Base-by-base conservation (phyloP, 345 rosid species). In the Odontarrhena argentea region DNA sequence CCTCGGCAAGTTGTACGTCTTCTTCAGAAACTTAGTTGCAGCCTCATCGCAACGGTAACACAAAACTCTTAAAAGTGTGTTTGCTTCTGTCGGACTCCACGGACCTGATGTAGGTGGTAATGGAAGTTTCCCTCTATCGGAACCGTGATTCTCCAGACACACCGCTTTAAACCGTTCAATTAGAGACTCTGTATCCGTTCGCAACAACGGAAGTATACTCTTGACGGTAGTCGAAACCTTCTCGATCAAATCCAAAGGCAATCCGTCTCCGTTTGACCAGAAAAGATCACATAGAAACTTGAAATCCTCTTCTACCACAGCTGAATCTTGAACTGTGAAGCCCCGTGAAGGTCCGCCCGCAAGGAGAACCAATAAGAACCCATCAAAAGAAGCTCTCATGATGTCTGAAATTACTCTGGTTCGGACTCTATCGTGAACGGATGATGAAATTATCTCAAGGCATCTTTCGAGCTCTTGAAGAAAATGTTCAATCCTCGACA, bases 301-400 rank as follows among this genome's bases (percentile, higher is more conserved):
- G 70, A 94, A 87, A 78, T 94, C 99, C 51, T 88, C 97, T 14
- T 87, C 88, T 46, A 94, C 79, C 0, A 79, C 67, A 24, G 75
- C 80, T 9, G 85, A 87, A 65, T 94, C 96, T 74, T 78, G 91
- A 49, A 56, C 52, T 10, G 82, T 55, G 74, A 94, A 94, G 53
- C 88, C 76, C 32, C 97, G 96, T 4, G 83, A 77, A 26, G 99
- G 96, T 41, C 97, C 97, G 63, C 99, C 97, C 0, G 97, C 97
- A 8, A 94, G 96, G 79, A 94, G 77, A 70, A 91, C 95, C 28
- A 94, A 62, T 70, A 88, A 69, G 61, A 94, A 84, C 42, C 99
- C 96, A 14, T 91, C 99, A 15, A 87, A 91, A 59, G 99, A 94
- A 73, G 99, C 97, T 80, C 82, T 87, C 99, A 91, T 91, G 55